Percentiles rank a stretch among this genome's conserved stretches.
Evolutionary conservation across 768 basidiomycete genomes (phyloP).

Genomic region (Agaricus blazei): DNA sequence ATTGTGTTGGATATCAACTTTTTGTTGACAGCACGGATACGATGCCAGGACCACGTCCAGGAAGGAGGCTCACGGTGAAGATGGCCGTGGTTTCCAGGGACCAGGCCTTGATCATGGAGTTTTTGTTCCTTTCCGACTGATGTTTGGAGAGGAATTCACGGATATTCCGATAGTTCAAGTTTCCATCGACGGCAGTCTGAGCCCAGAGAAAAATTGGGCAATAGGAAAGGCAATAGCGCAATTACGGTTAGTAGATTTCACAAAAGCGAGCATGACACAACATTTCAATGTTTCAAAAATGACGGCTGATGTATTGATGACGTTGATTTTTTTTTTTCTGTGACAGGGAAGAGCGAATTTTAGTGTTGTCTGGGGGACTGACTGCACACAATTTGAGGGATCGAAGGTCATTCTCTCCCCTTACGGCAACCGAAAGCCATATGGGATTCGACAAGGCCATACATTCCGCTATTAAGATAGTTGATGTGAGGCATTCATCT

Average conservation of each 20-base stretch:
- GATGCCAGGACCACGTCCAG: slow-evolving; percentile 38
- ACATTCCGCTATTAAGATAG: slow-evolving; percentile 42
- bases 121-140: slow-evolving; percentile 72
- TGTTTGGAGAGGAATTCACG: slow-evolving; percentile 66
- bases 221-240: slow-evolving; percentile 56
- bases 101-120: slow-evolving; percentile 77
- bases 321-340: background rate
- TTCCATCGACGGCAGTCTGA: slow-evolving; percentile 56
- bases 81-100: slow-evolving; percentile 60
- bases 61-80: slow-evolving; percentile 53
- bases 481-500: slow-evolving; percentile 37
- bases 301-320: slow-evolving; percentile 10
- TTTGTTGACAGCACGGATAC: background rate
- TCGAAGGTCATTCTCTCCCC: slow-evolving; percentile 41
- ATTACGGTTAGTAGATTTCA: slow-evolving; percentile 40
- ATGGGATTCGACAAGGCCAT: slow-evolving; percentile 59
- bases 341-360: slow-evolving; percentile 54
- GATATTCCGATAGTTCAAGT: slow-evolving; percentile 69
- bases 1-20: background rate
- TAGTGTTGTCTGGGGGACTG: slow-evolving; percentile 69
- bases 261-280: background rate
- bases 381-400: slow-evolving; percentile 65
- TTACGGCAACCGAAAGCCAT: slow-evolving; percentile 40
- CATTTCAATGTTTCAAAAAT: background rate
- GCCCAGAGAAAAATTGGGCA: slow-evolving; percentile 58